A percentile compares a stretch with the other conserved stretches of the same genome.
Conservation (phyloP, 176 grass and related monocot genomes). For the Cenchrus americanus region DNA sequence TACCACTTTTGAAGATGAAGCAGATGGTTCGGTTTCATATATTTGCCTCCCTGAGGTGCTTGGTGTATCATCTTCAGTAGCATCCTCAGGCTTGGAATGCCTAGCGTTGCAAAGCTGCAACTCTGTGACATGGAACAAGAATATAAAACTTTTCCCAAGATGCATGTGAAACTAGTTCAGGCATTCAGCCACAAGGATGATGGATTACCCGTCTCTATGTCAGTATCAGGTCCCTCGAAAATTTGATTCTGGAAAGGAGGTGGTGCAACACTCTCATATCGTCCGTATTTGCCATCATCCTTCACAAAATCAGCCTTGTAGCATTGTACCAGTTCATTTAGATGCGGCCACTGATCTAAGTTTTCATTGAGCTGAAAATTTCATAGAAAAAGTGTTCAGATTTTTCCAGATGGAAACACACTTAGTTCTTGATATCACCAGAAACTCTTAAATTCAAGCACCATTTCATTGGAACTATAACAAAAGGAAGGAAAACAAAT, state of each 20-base stretch:
- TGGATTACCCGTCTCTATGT: constrained; percentile 87
- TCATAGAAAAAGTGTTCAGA: constrained; percentile 12
- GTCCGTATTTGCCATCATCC: constrained; percentile 91
- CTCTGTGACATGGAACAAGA: constrained; percentile 54
- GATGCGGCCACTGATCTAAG: constrained; percentile 97
- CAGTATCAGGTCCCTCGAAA: constrained; percentile 94
- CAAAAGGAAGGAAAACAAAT: constrained; percentile 10
- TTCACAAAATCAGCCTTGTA: constrained; percentile 94
- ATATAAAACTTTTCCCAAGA: not conserved
- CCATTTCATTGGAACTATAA: constrained; percentile 1
- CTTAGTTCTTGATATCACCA: constrained; percentile 18
- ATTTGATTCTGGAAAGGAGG: constrained; percentile 89
- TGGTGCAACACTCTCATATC: constrained; percentile 65
- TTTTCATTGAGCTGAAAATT: constrained; percentile 86
- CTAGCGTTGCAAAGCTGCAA: constrained; percentile 83
- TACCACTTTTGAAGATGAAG: constrained; percentile 69
- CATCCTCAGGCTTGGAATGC: constrained; percentile 68
- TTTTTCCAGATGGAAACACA: not conserved
- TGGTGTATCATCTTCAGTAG: constrained; percentile 72
- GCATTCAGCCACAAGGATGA: not conserved
- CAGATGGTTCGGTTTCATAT: constrained; percentile 47
- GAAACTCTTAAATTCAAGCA: constrained; percentile 30
- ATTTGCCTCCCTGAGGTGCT: constrained; percentile 95
- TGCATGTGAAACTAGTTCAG: constrained; percentile 20
- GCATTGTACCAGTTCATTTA: constrained; percentile 92